These are phyloP conservation scores for Paraglomus occultum DNA, from an alignment of 192 early-diverging fungal species.

Conservation along the genomic window DNA sequence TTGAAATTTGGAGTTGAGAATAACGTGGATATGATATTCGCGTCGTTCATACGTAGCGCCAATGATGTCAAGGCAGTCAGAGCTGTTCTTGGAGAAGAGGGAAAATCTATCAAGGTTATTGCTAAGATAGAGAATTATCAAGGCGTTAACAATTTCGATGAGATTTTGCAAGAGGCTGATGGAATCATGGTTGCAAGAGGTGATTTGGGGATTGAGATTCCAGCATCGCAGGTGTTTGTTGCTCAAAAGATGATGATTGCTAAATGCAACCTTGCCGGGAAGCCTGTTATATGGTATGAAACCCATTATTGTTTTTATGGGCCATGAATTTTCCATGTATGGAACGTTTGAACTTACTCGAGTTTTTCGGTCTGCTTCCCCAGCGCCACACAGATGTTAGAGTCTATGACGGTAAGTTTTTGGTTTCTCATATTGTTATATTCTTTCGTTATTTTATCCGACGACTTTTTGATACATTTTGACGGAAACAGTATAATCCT, in stretches of 20 bases:
- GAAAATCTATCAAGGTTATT: conserved; percentile 91
- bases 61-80: conserved; percentile 90
- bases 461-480: conserved; percentile 36
- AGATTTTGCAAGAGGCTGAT: conserved; percentile 89
- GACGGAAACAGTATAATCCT: conserved; percentile 74
- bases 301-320: conserved; percentile 21
- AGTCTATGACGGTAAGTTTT: conserved; percentile 78
- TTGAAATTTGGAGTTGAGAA: conserved; percentile 91
- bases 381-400: conserved; percentile 98
- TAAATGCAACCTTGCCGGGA: conserved; percentile 96
- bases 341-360: conserved; percentile 8
- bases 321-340: background rate
- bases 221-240: conserved; percentile 86
- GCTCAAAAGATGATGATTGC: conserved; percentile 99
- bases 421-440: conserved; percentile 15
- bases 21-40: conserved; percentile 93
- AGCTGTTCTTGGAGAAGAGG: conserved; percentile 74
- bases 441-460: background rate
- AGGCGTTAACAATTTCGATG: conserved; percentile 98
- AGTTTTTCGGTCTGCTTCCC: conserved; percentile 2
- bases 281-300: conserved; percentile 83
- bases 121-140: conserved; percentile 98
- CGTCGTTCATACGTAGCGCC: conserved; percentile 93
- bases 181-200: conserved; percentile 99
- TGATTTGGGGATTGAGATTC: conserved; percentile 97